A percentile compares a stretch with the other conserved stretches of the same genome.
These are phyloP conservation scores for Setaria italica DNA, from an alignment of 202 grass and related monocot species.

Conservation along the genomic window DNA sequence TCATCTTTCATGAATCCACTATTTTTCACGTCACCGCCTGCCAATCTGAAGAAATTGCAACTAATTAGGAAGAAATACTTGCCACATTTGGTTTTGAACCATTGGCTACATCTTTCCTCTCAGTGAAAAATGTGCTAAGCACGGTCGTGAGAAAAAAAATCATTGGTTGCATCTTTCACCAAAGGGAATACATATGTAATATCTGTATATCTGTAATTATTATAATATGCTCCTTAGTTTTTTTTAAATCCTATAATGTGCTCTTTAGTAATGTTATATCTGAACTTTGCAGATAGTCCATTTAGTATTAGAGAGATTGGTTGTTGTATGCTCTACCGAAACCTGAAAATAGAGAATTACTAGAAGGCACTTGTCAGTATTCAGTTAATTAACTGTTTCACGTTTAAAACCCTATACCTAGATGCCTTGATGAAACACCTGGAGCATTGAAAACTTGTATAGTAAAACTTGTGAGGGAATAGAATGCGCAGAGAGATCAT, in stretches of 20 bases:
- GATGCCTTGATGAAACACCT: slow-evolving; percentile 4
- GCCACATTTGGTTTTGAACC: not conserved
- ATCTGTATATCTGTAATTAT: not conserved
- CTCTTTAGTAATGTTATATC: not conserved
- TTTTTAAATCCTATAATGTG: too few species aligned
- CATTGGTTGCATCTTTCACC: not conserved
- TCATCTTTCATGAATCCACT: slow-evolving; percentile 38
- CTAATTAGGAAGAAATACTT: not conserved
- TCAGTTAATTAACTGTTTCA: slow-evolving; percentile 3
- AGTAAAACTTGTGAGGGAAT: not conserved
- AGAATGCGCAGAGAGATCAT: slow-evolving; percentile 41
- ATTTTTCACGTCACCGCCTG: slow-evolving; percentile 26
- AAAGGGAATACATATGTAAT: not conserved
- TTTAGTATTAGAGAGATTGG: not conserved
- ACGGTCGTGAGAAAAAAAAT: not conserved
- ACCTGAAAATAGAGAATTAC: not conserved
- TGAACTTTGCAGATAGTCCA: not conserved
- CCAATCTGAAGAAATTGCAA: slow-evolving; percentile 49
- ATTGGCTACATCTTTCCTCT: not conserved
- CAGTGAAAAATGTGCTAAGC: too few species aligned
- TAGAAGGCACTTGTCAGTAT: not conserved
- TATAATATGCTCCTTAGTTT: too few species aligned
- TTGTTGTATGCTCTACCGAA: not conserved
- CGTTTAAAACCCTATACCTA: not conserved
- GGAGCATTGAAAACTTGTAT: not conserved